Evolutionary conservation across 1,284 basidiomycete genomes (phyloP).

Genomic region (Cutaneotrichosporon sp.): DNA sequence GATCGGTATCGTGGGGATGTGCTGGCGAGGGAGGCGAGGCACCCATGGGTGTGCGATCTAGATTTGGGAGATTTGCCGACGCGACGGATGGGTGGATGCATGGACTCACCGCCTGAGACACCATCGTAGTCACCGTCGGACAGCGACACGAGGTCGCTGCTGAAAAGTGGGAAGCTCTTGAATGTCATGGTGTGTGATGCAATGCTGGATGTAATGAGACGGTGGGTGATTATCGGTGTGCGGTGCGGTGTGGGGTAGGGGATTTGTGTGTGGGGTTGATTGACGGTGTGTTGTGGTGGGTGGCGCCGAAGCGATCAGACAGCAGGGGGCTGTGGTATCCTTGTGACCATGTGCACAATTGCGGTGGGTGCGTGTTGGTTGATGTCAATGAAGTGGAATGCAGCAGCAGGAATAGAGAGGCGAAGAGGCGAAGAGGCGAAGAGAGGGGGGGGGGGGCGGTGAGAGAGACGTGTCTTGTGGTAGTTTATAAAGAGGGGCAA

Average conservation of each 20-base stretch:
- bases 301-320: too few relatives aligned
- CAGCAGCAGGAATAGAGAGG: too few relatives aligned
- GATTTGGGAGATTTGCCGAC: too few relatives aligned
- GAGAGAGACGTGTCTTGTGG: too few relatives aligned
- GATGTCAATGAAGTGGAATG: too few relatives aligned
- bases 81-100: too few relatives aligned
- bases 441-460: too few relatives aligned
- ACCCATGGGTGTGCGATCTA: too few relatives aligned
- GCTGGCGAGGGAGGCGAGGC: not conserved
- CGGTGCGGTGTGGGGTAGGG: not conserved
- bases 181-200: constrained; percentile 1
- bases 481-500: too few relatives aligned
- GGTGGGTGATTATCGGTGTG: not conserved
- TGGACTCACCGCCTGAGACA: constrained; percentile 40
- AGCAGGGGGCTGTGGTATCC: not conserved
- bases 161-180: constrained; percentile 8
- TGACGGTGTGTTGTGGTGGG: not conserved
- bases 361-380: too few relatives aligned
- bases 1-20: too few relatives aligned
- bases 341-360: not conserved
- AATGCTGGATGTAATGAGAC: not conserved
- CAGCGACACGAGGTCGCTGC: constrained; percentile 38
- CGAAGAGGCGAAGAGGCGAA: too few relatives aligned
- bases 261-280: not conserved
- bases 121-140: constrained; percentile 39